Evolutionary conservation across 139 green algal genomes (phyloP), one percentile per base, ranked within the genome.

Genomic region (Closterium sp.): DNA sequence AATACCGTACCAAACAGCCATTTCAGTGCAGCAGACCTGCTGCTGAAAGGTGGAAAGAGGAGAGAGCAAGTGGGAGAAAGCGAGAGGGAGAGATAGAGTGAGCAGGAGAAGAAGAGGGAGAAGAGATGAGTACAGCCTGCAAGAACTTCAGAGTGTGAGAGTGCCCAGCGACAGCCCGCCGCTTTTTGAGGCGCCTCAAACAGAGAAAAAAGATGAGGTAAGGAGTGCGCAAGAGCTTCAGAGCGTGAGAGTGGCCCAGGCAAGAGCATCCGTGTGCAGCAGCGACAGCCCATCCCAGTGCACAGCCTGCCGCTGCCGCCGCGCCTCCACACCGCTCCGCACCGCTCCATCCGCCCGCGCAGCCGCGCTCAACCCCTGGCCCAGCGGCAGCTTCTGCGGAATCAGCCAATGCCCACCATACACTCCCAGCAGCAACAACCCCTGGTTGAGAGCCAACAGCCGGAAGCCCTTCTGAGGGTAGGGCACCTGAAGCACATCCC

Each of bases 391-490:
- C 28, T 87, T 31, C 85, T 87, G 85, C 85, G 85, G 28, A 31
- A 87, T 87, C 28, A 87, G 85, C 85, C 85, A 87, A 27, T 87
- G 85, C 13, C 85, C 85, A 22, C 85, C 85, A 87, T 87, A 87
- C 85, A 87, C 85, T 27, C 85, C 85, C n/a, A 87, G n/a, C 85
- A 87, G 85, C 28, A 87, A 27, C 85, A 87, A 6, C 85, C 85
- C 85, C 85, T 87, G 85, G 22, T 87, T 87, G 0, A 87, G 85
- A 0, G 85, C 85, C 21, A 87, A 27, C 85, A 87, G 28, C 85
- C 27, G 85, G 2, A 87, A 87, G n/a, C 85, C 85, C 85, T 87
- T 87, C 85, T 32, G n/a, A 27, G 85, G 85, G 21, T 87, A 87
- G 0, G 85, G 85, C 28, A 87, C 28, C 28, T 87, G 85, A 6